A percentile compares a stretch with the other conserved stretches of the same genome.
Evolutionary conservation across 192 early-diverging fungal species (phyloP).

Genomic region (Backusella luteola): DNA sequence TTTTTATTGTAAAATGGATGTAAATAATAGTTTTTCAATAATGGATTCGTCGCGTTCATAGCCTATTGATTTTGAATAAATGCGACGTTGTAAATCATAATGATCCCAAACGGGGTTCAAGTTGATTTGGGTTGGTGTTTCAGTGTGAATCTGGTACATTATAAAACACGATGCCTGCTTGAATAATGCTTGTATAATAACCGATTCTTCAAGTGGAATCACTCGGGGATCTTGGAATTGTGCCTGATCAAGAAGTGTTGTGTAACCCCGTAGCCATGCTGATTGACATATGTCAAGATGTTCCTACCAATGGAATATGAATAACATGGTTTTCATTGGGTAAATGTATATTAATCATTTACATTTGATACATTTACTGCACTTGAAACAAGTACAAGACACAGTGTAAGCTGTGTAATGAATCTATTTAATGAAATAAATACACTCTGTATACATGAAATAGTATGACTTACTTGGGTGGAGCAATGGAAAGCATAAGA

Average conservation of each 20-base stretch:
- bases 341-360: neutral
- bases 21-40: neutral
- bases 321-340: neutral
- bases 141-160: neutral
- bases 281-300: neutral
- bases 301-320: neutral
- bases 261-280: neutral
- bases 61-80: conserved; percentile 1
- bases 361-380: neutral
- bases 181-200: neutral
- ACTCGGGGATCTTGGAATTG: neutral
- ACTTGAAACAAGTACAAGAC: neutral
- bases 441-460: neutral
- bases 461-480: neutral
- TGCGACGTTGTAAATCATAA: neutral
- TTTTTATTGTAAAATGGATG: neutral
- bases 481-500: neutral
- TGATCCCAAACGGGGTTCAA: neutral
- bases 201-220: neutral
- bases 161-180: neutral
- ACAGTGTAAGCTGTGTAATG: neutral
- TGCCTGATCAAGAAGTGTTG: neutral
- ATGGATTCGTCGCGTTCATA: neutral
- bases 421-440: neutral
- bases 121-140: neutral